Evolutionary conservation across 805 yeast species (phyloP), one percentile per base, ranked within the genome.

Genomic region (Kazachstania bromeliacearum): DNA sequence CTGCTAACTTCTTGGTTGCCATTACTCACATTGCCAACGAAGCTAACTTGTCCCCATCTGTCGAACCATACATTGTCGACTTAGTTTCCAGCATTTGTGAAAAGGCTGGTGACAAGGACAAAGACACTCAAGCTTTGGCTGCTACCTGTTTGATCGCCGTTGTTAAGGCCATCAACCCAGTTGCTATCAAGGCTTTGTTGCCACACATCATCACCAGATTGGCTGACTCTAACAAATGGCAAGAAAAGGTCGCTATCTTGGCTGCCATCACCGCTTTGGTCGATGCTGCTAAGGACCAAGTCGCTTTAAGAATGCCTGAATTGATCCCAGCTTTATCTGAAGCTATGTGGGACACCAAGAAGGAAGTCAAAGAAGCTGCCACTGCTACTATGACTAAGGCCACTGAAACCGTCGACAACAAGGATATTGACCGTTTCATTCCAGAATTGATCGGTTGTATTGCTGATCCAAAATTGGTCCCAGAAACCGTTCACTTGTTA

Each of bases 261-360:
- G 76, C 75, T 62, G 82, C 95, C 57, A 71, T 92, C 60, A 68
- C 95, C 50, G 76, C 77, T 53, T 73, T 89, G 60, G 98, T 92
- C 56, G 94, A 85, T 63, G 74, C 85, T 53, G 96, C 98, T 56
- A 89, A 88, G 69, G 82, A 70, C 57, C 99, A 88, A 76, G 73
- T 92, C 54, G 95, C 98, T 55, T 77, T 92, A 60, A 87, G 98
- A 78, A 92, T 92, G 97, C 95, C 97, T 60, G 97, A 92, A 76
- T 79, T 92, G 66, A 89, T 92, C 60, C 98, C 99, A 68, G 92
- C 81, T 52, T 73, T 92, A 59, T 92, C 98, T 56, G 99, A 92
- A 75, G 85, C 96, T 59, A 92, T 92, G 97, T 92, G 99, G 99
- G 98, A 92, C 71, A 92, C 99, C 70, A 92, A 92, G 80, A 74